Evolutionary conservation across 2,329 filamentous ascomycete genomes (phyloP), one percentile per base, ranked within the genome.

Genomic region (Aspergillus floridensis): DNA sequence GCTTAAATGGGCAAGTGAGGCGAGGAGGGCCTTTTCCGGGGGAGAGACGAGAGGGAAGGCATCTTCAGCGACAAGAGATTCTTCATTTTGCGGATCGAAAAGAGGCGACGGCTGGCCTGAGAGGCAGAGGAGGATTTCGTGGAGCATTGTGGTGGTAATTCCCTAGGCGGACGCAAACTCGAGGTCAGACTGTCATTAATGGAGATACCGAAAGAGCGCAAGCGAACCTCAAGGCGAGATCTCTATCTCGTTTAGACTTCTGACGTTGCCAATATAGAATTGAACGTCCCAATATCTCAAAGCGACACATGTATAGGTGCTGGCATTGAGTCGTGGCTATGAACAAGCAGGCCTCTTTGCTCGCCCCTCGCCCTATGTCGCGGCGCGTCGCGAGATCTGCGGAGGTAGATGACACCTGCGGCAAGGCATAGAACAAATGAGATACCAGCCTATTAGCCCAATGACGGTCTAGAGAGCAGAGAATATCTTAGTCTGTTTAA

Each of bases 121-220:
- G 77, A 98, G 88, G 76, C 93, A 93, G 77, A 99, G 88, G 77
- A 98, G 87, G 80, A 99, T 92, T 83, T 99, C 95, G 85, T 98
- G 95, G 76, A 99, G 90, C 95, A 99, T 99, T 67, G 70, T 77
- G 73, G 60, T 57, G 63, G 60, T 14, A 62, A 51, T 48, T 66
- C 61, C 51, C 68, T 70, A 56, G 26, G 38, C n/a, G n/a, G 16
- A 16, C 21, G n/a, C 24, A 54, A 41, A 26, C 14, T 48, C 56
- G 22, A 57, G 52, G 54, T 65, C 50, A 61, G 59, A 54, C 32
- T 1, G 14, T 35, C 5, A 59, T 51, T 38, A 19, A 44, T 11
- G 31, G 19, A 35, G 24, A 12, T 26, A 38, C 19, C 24, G 12
- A 12, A 19, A 5, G 19, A 41, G 47, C 35, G 35, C 35, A 48